Conservation (phyloP, 2,329 filamentous ascomycete species). For the Ploettnerulaceae sp. region DNA sequence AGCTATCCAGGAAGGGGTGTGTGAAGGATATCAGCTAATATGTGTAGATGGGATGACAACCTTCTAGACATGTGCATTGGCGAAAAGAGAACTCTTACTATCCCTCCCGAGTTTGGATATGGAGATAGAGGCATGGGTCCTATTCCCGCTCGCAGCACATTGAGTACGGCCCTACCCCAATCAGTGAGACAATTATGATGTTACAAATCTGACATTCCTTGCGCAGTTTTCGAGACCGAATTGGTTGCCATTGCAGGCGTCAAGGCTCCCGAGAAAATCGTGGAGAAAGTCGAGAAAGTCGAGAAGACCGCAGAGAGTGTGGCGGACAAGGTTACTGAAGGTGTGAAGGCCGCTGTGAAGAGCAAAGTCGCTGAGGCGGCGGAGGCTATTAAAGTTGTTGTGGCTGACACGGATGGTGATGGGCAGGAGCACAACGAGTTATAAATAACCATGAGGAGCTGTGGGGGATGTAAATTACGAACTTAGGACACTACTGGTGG, state of each 20-base stretch:
- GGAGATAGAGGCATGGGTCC: constrained; percentile 71
- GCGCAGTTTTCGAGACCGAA: constrained; percentile 87
- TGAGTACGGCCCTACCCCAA: constrained; percentile 49
- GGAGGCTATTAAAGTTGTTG: constrained; percentile 46
- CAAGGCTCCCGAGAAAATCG: constrained; percentile 30
- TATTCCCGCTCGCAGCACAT: constrained; percentile 74
- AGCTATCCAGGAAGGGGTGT: constrained; percentile 34
- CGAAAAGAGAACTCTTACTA: constrained; percentile 84
- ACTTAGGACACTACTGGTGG: neutral
- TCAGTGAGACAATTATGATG: constrained; percentile 9
- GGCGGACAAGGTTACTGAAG: constrained; percentile 28
- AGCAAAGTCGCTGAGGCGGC: constrained; percentile 48
- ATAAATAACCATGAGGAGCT: constrained; percentile 34
- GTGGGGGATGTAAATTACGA: too few species aligned
- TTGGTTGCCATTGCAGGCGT: constrained; percentile 79
- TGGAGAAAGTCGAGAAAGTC: constrained; percentile 28
- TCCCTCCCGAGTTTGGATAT: constrained; percentile 83
- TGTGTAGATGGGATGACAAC: constrained; percentile 76
- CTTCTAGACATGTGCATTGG: constrained; percentile 92
- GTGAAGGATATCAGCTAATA: constrained; percentile 1
- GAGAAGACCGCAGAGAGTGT: constrained; percentile 29
- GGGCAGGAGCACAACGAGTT: constrained; percentile 56
- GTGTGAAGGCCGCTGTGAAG: constrained; percentile 38
- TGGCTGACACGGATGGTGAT: constrained; percentile 51
- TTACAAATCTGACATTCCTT: constrained; percentile 12